phyloP scores from a whole-genome alignment of 139 green algal species.

The Chlorella sp. region DNA sequence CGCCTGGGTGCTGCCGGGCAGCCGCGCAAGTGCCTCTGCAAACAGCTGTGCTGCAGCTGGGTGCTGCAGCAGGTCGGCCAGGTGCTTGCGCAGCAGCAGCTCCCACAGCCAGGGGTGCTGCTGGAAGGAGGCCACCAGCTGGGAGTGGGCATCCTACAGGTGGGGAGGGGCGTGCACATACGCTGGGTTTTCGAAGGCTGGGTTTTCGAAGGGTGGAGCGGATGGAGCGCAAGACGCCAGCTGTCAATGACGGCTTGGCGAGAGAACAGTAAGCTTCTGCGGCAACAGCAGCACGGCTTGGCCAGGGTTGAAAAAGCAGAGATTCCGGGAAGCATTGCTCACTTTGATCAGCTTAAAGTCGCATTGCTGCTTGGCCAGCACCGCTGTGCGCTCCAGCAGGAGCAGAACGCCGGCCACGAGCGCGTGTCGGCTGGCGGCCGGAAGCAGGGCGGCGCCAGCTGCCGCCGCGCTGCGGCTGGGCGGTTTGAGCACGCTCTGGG shows the following conservation, averaged over 20 bases:
- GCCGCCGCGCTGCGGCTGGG: background rate
- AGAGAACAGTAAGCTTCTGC: background rate
- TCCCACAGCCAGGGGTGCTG: slow-evolving; percentile 42
- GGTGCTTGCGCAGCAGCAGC: slow-evolving; percentile 27
- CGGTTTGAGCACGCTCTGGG: slow-evolving; percentile 26
- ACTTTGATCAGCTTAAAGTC: background rate
- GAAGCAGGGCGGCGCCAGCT: background rate
- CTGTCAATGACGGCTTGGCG: too few species aligned
- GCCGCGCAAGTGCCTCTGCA: background rate
- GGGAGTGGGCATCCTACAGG: background rate
- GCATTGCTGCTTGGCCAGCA: slow-evolving; percentile 7
- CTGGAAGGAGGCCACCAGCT: slow-evolving; percentile 23
- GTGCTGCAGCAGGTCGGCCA: slow-evolving; percentile 27
- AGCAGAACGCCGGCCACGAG: slow-evolving; percentile 18
- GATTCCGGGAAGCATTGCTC: background rate
- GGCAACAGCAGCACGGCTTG: background rate
- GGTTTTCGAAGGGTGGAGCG: too few species aligned
- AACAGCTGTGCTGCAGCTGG: slow-evolving; percentile 30
- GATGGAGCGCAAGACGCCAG: too few species aligned
- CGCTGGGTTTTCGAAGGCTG: too few species aligned
- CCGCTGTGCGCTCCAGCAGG: slow-evolving; percentile 11
- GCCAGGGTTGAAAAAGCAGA: too few species aligned
- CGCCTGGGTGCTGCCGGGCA: slow-evolving; percentile 4
- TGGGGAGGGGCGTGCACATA: background rate
- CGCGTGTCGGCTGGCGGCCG: background rate